These are phyloP conservation scores for Candida suzukii DNA, from an alignment of 805 yeast species.

Conservation along the genomic window DNA sequence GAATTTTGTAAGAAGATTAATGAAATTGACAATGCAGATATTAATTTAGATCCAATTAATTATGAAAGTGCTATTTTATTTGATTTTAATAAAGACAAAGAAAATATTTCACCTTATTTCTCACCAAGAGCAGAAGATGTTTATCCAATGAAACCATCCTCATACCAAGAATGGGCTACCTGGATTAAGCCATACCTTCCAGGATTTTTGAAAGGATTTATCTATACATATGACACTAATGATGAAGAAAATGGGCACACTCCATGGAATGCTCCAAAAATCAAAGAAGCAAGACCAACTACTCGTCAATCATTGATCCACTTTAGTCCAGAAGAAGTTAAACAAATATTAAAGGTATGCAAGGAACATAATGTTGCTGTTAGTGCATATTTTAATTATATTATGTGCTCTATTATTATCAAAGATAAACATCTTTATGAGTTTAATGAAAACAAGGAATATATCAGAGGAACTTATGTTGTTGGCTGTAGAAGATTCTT, in stretches of 20 bases:
- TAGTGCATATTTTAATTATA: neutral
- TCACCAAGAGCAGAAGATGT: neutral
- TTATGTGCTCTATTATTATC: neutral
- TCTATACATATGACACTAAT: neutral
- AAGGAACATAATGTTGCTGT: neutral
- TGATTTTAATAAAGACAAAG: neutral
- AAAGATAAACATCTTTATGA: neutral
- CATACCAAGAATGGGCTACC: neutral
- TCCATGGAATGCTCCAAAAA: neutral
- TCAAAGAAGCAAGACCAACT: neutral
- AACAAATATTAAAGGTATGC: neutral
- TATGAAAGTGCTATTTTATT: neutral
- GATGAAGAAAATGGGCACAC: neutral
- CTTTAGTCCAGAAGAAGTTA: neutral
- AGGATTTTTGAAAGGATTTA: neutral
- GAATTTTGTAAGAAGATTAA: neutral
- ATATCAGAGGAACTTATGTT: neutral
- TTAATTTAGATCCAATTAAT: neutral
- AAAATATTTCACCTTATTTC: neutral
- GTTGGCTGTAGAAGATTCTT: neutral
- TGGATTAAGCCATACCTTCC: neutral
- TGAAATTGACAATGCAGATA: neutral
- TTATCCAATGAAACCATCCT: neutral
- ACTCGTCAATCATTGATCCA: neutral
- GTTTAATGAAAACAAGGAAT: neutral